Evolutionary conservation across 1,284 basidiomycete species (phyloP).

Genomic region (Marasmius oreades): DNA sequence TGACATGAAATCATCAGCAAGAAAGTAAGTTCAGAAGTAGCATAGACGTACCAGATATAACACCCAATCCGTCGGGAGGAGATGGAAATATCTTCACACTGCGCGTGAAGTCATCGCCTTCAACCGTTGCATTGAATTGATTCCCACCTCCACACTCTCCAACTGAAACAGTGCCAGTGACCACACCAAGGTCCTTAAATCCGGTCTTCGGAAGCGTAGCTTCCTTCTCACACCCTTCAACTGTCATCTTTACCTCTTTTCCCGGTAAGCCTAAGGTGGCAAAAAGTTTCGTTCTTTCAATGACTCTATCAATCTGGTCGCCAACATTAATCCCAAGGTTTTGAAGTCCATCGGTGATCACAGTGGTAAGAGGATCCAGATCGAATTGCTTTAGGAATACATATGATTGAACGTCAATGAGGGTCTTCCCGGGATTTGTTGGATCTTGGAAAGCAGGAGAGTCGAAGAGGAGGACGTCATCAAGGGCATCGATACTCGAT

Average conservation of each 20-base stretch:
- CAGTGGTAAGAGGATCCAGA: constrained; percentile 18
- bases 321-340: constrained; percentile 27
- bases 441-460: constrained; percentile 33
- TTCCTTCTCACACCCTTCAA: constrained; percentile 27
- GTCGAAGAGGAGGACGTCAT: constrained; percentile 31
- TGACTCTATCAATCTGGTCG: constrained; percentile 21
- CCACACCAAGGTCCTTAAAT: constrained; percentile 24
- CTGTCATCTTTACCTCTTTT: constrained; percentile 27
- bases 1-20: constrained; percentile 13
- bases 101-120: constrained; percentile 21
- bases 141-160: neutral
- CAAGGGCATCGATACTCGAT: neutral
- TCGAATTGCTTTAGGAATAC: constrained; percentile 30
- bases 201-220: constrained; percentile 25
- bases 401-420: constrained; percentile 31
- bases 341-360: constrained; percentile 17
- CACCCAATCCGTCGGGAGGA: constrained; percentile 33
- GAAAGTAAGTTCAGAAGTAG: neutral
- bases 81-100: constrained; percentile 32
- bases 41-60: constrained; percentile 33
- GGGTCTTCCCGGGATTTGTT: constrained; percentile 24
- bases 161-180: constrained; percentile 26
- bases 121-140: constrained; percentile 10
- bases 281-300: constrained; percentile 31
- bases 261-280: constrained; percentile 28